Conservation (phyloP, 768 basidiomycete species). For the Serpula lacrymans region DNA sequence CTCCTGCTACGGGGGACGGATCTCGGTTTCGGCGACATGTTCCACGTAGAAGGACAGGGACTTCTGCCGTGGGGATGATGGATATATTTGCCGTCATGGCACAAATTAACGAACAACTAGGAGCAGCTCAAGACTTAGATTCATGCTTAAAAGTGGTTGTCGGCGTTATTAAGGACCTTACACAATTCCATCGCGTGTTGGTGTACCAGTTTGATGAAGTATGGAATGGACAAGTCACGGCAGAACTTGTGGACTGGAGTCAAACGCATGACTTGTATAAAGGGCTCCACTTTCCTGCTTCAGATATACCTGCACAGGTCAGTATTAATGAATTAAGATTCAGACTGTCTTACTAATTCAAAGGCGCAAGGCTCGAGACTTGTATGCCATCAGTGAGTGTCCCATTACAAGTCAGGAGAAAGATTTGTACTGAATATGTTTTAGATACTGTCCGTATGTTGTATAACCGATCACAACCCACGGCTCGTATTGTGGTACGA, state of each 20-base stretch:
- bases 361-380: conserved; percentile 51
- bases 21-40: not conserved
- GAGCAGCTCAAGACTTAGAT: conserved; percentile 59
- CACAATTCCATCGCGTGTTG: conserved; percentile 78
- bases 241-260: conserved; percentile 78
- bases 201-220: conserved; percentile 79
- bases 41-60: conserved; percentile 3
- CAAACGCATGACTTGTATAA: conserved; percentile 70
- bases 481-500: conserved; percentile 69
- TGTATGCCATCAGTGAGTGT: conserved; percentile 63
- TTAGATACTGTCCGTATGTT: conserved; percentile 73
- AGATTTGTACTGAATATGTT: not conserved
- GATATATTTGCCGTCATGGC: conserved; percentile 76
- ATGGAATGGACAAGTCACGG: conserved; percentile 79
- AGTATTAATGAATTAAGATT: too few species aligned
- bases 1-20: not conserved
- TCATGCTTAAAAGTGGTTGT: conserved; percentile 70
- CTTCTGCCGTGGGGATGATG: conserved; percentile 57
- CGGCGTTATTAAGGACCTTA: conserved; percentile 72
- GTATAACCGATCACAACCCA: conserved; percentile 69
- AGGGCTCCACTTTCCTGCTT: conserved; percentile 68
- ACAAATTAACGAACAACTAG: conserved; percentile 80
- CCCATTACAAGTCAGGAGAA: not conserved
- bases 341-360: not conserved
- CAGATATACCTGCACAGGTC: conserved; percentile 67